Evolutionary conservation across 2,329 filamentous ascomycete genomes (phyloP).

Genomic region (Didymella arachidicola): DNA sequence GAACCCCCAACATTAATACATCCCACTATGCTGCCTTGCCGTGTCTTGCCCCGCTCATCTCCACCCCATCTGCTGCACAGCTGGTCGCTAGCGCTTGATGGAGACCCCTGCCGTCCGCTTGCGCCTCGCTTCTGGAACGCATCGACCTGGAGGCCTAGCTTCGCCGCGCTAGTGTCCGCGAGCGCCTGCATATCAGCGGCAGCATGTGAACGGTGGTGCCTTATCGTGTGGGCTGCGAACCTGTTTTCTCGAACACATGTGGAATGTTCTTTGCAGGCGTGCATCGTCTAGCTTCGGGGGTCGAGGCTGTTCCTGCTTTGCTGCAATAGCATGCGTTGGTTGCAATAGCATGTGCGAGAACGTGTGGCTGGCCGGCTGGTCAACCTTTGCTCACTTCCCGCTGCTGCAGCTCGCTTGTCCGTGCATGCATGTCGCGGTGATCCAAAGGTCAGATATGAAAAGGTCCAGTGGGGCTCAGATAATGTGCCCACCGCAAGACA

Average conservation of each 20-base stretch:
- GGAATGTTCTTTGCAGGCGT: constrained; percentile 10
- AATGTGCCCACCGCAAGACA: background rate
- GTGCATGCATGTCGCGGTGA: background rate
- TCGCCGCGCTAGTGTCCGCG: constrained; percentile 9
- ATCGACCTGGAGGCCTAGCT: background rate
- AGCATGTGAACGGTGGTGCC: constrained; percentile 10
- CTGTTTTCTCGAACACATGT: constrained; percentile 3
- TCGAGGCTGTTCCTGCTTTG: constrained; percentile 12
- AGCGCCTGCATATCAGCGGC: constrained; percentile 14
- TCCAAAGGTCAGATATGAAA: constrained; percentile 2
- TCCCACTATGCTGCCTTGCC: constrained; percentile 6
- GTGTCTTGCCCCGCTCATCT: constrained; percentile 9
- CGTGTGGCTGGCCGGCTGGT: constrained; percentile 4
- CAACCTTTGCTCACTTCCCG: constrained; percentile 8
- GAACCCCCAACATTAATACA: background rate
- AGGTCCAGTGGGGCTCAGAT: constrained; percentile 3
- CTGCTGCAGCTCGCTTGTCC: constrained; percentile 18
- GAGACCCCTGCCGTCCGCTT: constrained; percentile 8
- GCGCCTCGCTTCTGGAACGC: constrained; percentile 20
- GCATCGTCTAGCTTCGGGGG: background rate
- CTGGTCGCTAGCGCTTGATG: background rate
- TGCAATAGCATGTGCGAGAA: background rate
- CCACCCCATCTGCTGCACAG: constrained; percentile 3
- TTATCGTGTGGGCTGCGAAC: background rate
- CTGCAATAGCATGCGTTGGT: background rate